A percentile compares a stretch with the other conserved stretches of the same genome.
Conservation (phyloP, 768 basidiomycete genomes). For the Mycena galopus region DNA sequence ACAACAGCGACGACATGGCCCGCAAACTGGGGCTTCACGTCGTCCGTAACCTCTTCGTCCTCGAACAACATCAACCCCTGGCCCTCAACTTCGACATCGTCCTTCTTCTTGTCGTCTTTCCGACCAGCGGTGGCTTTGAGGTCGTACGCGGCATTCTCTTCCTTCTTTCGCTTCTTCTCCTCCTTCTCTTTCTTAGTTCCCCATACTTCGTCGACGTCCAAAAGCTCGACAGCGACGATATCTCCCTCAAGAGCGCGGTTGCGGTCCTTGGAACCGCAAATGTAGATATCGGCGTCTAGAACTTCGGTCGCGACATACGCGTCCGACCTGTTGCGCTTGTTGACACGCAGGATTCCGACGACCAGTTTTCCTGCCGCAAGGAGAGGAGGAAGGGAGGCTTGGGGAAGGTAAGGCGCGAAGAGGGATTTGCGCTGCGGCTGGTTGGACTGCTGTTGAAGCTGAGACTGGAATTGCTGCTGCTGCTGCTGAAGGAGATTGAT, state of each 20-base stretch:
- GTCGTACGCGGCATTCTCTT: constrained; percentile 97
- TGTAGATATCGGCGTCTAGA: constrained; percentile 98
- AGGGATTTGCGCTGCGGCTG: constrained; percentile 98
- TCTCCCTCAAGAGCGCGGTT: constrained; percentile 99
- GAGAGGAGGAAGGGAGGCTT: constrained; percentile 96
- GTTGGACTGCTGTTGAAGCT: constrained; percentile 91
- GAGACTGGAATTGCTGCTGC: constrained; percentile 95
- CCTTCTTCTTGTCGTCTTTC: constrained; percentile 99
- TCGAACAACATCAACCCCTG: constrained; percentile 97
- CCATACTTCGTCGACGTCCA: constrained; percentile 99
- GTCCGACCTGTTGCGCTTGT: constrained; percentile 98
- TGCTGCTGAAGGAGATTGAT: constrained; percentile 92
- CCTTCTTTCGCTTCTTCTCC: constrained; percentile 99
- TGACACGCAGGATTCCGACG: constrained; percentile 96
- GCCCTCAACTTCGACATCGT: constrained; percentile 99
- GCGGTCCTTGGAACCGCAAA: constrained; percentile 98
- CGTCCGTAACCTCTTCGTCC: constrained; percentile 98
- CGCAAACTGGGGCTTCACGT: constrained; percentile 97
- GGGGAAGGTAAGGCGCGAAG: constrained; percentile 98
- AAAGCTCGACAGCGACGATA: constrained; percentile 96
- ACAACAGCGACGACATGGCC: constrained; percentile 99
- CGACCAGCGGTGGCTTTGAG: constrained; percentile 78
- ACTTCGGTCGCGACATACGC: constrained; percentile 99
- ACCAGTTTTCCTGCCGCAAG: constrained; percentile 97
- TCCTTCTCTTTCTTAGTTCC: constrained; percentile 99